Evolutionary conservation across 2,329 filamentous ascomycete genomes (phyloP).

Genomic region (Penicillium capsulatum): DNA sequence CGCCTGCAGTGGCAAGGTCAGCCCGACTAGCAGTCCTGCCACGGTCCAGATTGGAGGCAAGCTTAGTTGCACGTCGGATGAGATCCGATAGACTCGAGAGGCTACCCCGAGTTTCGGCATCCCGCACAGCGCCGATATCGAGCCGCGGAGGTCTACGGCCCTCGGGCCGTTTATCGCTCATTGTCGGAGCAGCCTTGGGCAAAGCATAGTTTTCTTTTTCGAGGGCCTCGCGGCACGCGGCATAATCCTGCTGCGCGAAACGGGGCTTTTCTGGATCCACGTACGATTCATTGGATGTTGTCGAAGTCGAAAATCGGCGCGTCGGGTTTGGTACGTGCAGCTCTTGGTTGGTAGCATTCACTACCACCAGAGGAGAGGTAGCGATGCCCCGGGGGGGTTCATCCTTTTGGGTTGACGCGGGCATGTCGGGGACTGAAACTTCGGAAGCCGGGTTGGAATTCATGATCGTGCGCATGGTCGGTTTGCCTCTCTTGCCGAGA

Average conservation of each 20-base stretch:
- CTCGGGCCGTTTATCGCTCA: slow-evolving; percentile 40
- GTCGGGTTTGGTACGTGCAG: slow-evolving; percentile 7
- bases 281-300: slow-evolving; percentile 20
- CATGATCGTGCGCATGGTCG: slow-evolving; percentile 41
- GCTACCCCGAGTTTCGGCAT: slow-evolving; percentile 79
- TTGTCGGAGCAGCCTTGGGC: slow-evolving; percentile 30
- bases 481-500: slow-evolving; percentile 40
- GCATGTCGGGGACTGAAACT: slow-evolving; percentile 15
- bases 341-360: neutral
- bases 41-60: slow-evolving; percentile 83
- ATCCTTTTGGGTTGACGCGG: neutral
- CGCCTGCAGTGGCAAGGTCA: slow-evolving; percentile 42
- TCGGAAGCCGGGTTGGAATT: slow-evolving; percentile 25
- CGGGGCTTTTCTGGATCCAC: slow-evolving; percentile 34
- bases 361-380: neutral
- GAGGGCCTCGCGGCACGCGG: slow-evolving; percentile 13
- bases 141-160: slow-evolving; percentile 62
- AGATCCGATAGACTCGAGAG: slow-evolving; percentile 88
- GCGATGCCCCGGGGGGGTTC: no score
- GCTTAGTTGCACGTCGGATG: slow-evolving; percentile 78
- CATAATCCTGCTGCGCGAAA: slow-evolving; percentile 20
- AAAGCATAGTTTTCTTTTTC: slow-evolving; percentile 26
- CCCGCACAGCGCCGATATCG: slow-evolving; percentile 75
- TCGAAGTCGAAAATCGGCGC: slow-evolving; percentile 14
- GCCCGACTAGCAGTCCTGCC: slow-evolving; percentile 63